Evolutionary conservation across 2,329 filamentous ascomycete species (phyloP).

Genomic region (Ophiocordyceps camponoti-saundersi): DNA sequence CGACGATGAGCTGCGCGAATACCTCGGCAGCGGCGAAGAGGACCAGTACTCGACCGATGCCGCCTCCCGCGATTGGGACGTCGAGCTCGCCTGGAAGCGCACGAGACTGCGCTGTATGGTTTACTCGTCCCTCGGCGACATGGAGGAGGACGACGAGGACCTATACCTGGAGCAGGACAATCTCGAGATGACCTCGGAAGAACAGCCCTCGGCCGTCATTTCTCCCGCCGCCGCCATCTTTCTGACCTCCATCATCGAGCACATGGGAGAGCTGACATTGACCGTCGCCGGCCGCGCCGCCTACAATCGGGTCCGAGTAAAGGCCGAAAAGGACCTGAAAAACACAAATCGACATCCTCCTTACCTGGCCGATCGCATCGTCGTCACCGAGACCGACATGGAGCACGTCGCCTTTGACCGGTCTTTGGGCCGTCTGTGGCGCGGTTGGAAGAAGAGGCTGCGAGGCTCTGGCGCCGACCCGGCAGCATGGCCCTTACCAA

Average conservation of each 20-base stretch:
- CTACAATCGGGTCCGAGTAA: constrained; percentile 45
- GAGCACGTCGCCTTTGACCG: constrained; percentile 84
- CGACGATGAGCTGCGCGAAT: constrained; percentile 75
- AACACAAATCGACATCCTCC: constrained; percentile 28
- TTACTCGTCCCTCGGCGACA: constrained; percentile 85
- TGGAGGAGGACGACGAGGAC: constrained; percentile 97
- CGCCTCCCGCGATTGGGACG: constrained; percentile 52
- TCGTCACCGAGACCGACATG: constrained; percentile 85
- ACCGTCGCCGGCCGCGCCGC: constrained; percentile 78
- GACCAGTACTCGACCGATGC: constrained; percentile 45
- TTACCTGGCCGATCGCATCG: constrained; percentile 44
- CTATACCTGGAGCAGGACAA: constrained; percentile 69
- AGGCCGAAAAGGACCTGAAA: constrained; percentile 41
- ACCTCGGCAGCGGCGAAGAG: constrained; percentile 63
- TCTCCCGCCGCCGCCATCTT: constrained; percentile 92
- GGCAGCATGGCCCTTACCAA: constrained; percentile 30
- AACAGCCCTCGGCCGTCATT: constrained; percentile 49
- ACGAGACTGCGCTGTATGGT: constrained; percentile 93
- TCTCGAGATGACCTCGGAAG: constrained; percentile 39
- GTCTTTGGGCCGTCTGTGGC: constrained; percentile 78
- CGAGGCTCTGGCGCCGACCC: constrained; percentile 36
- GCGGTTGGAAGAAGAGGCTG: constrained; percentile 82
- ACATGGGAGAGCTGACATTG: constrained; percentile 79
- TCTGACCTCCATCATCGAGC: constrained; percentile 84
- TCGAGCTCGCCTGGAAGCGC: constrained; percentile 89